Evolutionary conservation across 75 land plant genomes (phyloP), one percentile per base, ranked within the genome.

Genomic region (Larix kaempferi): DNA sequence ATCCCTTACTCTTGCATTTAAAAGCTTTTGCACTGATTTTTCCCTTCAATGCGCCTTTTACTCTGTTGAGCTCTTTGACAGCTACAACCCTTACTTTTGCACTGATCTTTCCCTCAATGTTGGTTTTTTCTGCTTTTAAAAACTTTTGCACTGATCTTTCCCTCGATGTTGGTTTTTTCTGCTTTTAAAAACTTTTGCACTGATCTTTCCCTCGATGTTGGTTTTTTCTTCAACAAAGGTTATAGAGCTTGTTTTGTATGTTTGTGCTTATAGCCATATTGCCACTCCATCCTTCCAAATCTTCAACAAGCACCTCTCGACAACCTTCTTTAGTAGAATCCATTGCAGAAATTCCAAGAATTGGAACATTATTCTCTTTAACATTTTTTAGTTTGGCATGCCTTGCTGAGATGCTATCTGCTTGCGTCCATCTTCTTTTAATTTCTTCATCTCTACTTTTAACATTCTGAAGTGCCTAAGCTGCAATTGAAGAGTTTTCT

Each of bases 391-490:
- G 84, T 75, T 88, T 90, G 74, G 82, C 86, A 26, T 85, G 81
- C 76, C 88, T 89, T 33, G 78, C 33, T 22, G 74, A 21, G 26
- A 59, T 59, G 69, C 77, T 80, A 59, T 83, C 83, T 37, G 73
- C 33, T 77, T 72, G 67, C 27, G 79, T 88, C 78, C 80, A 29
- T 0, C 82, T 66, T 76, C 82, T 57, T 56, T 63, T 10, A 49
- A 78, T 81, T 19, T 82, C 85, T 66, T 79, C 85, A 75, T 91
- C 95, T 81, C 83, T 87, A 29, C 81, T 78, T 76, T 95, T 77
- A 17, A 95, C 89, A 84, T 95, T 95, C 33, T 82, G 88, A 77
- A 95, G 81, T 39, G 98, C 98, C 56, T 90, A 88, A 27, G 39
- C 83, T 37, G 87, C 91, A 57, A 95, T 49, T 49, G 54, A 49